A percentile compares a stretch with the other conserved stretches of the same genome.
Conservation (phyloP, 257 asterid genomes). For the Misopates orontium region DNA sequence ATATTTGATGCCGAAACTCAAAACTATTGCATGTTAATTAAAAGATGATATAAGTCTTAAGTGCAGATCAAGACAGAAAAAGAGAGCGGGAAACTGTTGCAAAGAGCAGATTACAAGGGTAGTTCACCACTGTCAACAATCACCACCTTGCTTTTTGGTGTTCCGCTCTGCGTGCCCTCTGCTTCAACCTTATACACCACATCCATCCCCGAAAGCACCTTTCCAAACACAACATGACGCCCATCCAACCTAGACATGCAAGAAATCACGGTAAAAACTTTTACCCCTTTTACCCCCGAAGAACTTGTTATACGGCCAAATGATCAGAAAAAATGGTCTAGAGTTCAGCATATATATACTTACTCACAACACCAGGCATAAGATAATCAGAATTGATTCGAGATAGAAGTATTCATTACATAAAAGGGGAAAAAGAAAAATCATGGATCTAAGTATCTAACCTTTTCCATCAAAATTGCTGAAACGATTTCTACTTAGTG, state of each 20-base stretch:
- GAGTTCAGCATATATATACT: not conserved
- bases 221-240: conserved; percentile 87
- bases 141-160: conserved; percentile 76
- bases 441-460: too few relatives aligned
- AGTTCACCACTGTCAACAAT: conserved; percentile 85
- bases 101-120: conserved; percentile 39
- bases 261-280: not conserved
- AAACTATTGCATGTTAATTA: not conserved
- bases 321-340: not conserved
- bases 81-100: not conserved
- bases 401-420: too few relatives aligned
- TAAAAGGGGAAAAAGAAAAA: too few relatives aligned
- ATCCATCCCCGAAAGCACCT: conserved; percentile 94
- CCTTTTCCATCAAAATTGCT: too few relatives aligned
- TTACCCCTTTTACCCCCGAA: too few relatives aligned
- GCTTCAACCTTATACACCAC: conserved; percentile 95
- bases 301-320: too few relatives aligned
- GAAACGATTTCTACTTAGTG: too few relatives aligned
- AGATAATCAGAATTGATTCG: too few relatives aligned
- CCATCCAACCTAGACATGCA: conserved; percentile 74
- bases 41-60: not conserved
- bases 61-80: not conserved
- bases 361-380: too few relatives aligned
- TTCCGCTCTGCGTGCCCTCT: conserved; percentile 84
- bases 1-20: not conserved